A percentile compares a stretch with the other conserved stretches of the same genome.
Evolutionary conservation across 176 grass and related monocot genomes (phyloP).

Genomic region (Coix lacrymajobi): DNA sequence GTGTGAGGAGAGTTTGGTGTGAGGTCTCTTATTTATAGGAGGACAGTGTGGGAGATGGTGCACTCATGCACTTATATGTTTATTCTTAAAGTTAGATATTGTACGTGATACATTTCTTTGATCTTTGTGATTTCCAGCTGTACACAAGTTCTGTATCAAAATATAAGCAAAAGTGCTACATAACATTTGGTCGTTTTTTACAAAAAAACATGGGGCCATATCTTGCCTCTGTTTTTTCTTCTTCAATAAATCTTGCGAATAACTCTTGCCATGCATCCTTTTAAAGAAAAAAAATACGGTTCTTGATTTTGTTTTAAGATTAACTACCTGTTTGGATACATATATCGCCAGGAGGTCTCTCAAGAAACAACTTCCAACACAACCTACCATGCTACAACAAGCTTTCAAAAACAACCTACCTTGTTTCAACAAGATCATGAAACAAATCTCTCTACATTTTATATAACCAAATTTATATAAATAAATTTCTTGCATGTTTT

Average conservation of each 20-base stretch:
- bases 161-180: neutral
- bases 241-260: no score
- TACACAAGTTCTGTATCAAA: neutral
- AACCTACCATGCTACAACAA: no score
- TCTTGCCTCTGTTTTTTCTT: neutral
- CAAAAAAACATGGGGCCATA: neutral
- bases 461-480: no score
- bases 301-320: neutral
- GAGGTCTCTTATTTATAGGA: slow-evolving; percentile 21
- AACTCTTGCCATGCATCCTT: no score
- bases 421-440: no score
- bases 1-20: neutral
- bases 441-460: no score
- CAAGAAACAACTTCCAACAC: no score
- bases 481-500: no score
- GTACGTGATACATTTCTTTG: neutral
- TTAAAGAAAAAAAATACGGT: neutral
- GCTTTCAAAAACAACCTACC: neutral
- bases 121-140: neutral
- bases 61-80: neutral
- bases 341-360: no score
- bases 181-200: neutral
- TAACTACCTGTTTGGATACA: neutral
- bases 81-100: neutral
- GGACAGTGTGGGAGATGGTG: neutral